These are phyloP conservation scores for Hirsutella thompsonii DNA, from an alignment of 2,329 filamentous ascomycete species.

Conservation along the genomic window DNA sequence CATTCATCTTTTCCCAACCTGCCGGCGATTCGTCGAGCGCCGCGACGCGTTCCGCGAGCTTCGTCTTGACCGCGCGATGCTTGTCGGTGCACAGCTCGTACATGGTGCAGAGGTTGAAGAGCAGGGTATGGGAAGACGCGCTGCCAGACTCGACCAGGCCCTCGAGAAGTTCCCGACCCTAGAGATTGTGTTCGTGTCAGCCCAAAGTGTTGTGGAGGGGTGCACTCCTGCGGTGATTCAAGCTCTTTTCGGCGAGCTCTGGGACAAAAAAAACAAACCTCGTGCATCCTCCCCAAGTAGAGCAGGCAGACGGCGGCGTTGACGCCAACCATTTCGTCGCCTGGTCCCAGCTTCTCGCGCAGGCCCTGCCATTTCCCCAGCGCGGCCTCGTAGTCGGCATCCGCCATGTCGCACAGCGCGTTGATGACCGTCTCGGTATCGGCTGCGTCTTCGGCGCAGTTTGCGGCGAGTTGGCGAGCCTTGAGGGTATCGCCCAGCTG, in stretches of 20 bases:
- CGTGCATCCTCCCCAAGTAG: slow-evolving; percentile 64
- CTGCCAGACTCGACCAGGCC: slow-evolving; percentile 44
- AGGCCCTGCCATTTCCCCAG: slow-evolving; percentile 46
- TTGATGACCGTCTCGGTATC: slow-evolving; percentile 37
- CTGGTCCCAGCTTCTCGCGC: slow-evolving; percentile 18
- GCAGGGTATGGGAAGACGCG: slow-evolving; percentile 60
- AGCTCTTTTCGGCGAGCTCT: background rate
- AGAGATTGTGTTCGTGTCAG: too few relatives aligned
- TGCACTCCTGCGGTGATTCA: too few relatives aligned
- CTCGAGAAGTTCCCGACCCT: slow-evolving; percentile 56
- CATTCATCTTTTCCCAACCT: slow-evolving; percentile 59
- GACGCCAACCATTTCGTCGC: slow-evolving; percentile 60
- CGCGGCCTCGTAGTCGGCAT: slow-evolving; percentile 58
- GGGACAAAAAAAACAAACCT: slow-evolving; percentile 35
- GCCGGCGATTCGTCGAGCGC: slow-evolving; percentile 37
- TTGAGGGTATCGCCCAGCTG: slow-evolving; percentile 64
- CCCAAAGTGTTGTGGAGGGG: too few relatives aligned
- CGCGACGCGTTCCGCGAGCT: slow-evolving; percentile 58
- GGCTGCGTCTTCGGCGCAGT: slow-evolving; percentile 14
- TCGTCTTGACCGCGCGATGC: slow-evolving; percentile 55
- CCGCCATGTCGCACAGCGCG: slow-evolving; percentile 66
- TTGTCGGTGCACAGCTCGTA: slow-evolving; percentile 85
- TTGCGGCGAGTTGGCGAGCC: slow-evolving; percentile 42
- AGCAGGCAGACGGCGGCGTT: slow-evolving; percentile 77
- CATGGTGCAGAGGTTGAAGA: slow-evolving; percentile 83